Percentiles rank a stretch among this genome's conserved stretches.
These are phyloP conservation scores for Claviceps sp. DNA, from an alignment of 2,329 filamentous ascomycete genomes.

Conservation along the genomic window DNA sequence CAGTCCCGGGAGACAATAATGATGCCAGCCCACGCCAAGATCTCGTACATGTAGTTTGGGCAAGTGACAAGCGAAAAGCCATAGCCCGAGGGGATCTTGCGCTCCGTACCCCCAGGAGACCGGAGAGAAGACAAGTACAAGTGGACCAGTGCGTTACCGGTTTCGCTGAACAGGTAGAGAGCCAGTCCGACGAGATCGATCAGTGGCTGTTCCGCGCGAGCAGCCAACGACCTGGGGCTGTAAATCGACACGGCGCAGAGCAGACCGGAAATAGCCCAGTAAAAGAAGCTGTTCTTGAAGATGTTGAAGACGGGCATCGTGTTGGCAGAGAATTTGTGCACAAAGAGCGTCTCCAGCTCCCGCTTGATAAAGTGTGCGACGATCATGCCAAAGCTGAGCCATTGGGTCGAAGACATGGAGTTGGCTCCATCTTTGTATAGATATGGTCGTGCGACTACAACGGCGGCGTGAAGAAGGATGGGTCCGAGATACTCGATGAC, in stretches of 20 bases:
- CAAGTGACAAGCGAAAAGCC: constrained; percentile 83
- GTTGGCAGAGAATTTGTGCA: constrained; percentile 87
- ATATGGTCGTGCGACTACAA: constrained; percentile 59
- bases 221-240: constrained; percentile 56
- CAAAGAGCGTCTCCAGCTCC: constrained; percentile 84
- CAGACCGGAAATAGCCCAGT: constrained; percentile 75
- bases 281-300: constrained; percentile 89
- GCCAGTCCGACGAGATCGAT: constrained; percentile 56
- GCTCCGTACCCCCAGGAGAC: constrained; percentile 65
- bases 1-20: constrained; percentile 68
- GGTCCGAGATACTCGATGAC: constrained; percentile 91
- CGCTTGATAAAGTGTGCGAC: constrained; percentile 84
- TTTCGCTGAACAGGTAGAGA: constrained; percentile 65
- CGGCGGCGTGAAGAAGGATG: constrained; percentile 69
- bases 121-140: constrained; percentile 65
- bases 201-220: constrained; percentile 31
- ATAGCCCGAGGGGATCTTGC: constrained; percentile 75
- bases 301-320: constrained; percentile 90
- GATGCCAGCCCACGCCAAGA: constrained; percentile 74
- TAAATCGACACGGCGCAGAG: constrained; percentile 80
- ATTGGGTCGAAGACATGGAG: constrained; percentile 53
- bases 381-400: constrained; percentile 60
- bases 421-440: constrained; percentile 31
- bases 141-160: constrained; percentile 71
- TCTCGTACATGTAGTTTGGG: constrained; percentile 95